Base-by-base conservation (phyloP, 305 asterid species). In the Rubia balearica region DNA sequence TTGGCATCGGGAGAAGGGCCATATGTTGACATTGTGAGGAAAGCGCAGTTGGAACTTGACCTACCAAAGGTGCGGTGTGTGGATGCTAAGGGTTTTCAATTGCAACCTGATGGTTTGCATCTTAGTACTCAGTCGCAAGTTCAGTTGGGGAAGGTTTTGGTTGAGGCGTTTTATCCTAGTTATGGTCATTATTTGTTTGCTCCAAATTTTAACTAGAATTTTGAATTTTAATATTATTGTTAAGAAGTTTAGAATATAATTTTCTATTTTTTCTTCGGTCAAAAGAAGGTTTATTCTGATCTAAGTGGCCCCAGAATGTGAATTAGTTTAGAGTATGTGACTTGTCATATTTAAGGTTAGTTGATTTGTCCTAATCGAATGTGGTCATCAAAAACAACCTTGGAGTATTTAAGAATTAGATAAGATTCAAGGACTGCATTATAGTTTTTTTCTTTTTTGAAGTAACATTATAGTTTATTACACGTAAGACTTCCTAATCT, bases 121-220 rank as follows among this genome's bases (percentile, higher is more conserved):
- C 80, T 81, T 6, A 77, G 70, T 11, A 57, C 82, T 11, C 40
- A 19, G 53, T 63, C 82, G 24, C 74, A 81, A 59, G 82, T 77
- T 59, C 72, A 43, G 65, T 74, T 81, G n/a, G 84, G 82, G 14
- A 65, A 73, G 36, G 70, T 77, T 75, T 46, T 81, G 42, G 80
- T 82, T 5, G 64, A 73, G 48, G 74, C 80, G 3, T 72, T 72
- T 49, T 67, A 51, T 51, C 75, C 62, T 56, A 60, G 4, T 68
- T 68, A n/a, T 68, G 8, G 57, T 71, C 38, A 68, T 63, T 4
- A 41, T 51, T 40, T 38, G 40, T 70, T 30, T 51, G 21, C 67
- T 57, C 24, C 41, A 5, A 8, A 27, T 36, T 11, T 46, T 2
- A 9, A 48, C 17, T 60, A 68, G 53, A 68, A 11, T 36, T 68